A percentile compares a stretch with the other conserved stretches of the same genome.
Evolutionary conservation across 352 stramenopile genomes (phyloP).

Genomic region (Globisporangium canariense): DNA sequence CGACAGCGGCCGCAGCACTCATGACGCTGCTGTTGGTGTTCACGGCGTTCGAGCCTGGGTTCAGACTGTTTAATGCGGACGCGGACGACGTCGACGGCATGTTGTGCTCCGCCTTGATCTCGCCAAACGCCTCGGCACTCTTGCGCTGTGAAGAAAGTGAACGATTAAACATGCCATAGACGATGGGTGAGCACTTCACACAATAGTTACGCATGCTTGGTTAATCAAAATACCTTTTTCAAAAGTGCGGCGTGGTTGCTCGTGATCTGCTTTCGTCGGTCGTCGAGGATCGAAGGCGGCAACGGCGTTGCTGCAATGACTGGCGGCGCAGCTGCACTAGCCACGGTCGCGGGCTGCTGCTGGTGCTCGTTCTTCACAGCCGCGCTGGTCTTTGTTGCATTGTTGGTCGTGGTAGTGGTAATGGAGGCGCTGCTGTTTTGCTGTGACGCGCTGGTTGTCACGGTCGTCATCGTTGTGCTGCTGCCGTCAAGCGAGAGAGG

Average conservation of each 20-base stretch:
- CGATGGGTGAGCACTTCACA: not conserved
- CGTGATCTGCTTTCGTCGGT: slow-evolving; percentile 23
- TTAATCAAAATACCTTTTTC: slow-evolving; percentile 25
- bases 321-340: not conserved
- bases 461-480: slow-evolving; percentile 8
- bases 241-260: slow-evolving; percentile 24
- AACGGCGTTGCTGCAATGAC: slow-evolving; percentile 3
- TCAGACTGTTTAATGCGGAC: slow-evolving; percentile 24
- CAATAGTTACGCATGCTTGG: no score
- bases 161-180: not conserved
- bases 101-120: slow-evolving; percentile 30
- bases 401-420: not conserved
- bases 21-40: slow-evolving; percentile 27
- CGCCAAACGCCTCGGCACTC: slow-evolving; percentile 41
- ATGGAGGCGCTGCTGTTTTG: not conserved
- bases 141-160: slow-evolving; percentile 36
- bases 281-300: slow-evolving; percentile 20
- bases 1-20: slow-evolving; percentile 22
- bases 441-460: not conserved
- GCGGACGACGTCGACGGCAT: slow-evolving; percentile 16
- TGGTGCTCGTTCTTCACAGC: slow-evolving; percentile 12
- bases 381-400: not conserved
- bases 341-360: not conserved
- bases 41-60: slow-evolving; percentile 22
- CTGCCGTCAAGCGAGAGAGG: slow-evolving; percentile 32